A percentile compares a stretch with the other conserved stretches of the same genome.
These are phyloP conservation scores for Sporobolomyces phaffii DNA, from an alignment of 768 basidiomycete species.

Conservation along the genomic window DNA sequence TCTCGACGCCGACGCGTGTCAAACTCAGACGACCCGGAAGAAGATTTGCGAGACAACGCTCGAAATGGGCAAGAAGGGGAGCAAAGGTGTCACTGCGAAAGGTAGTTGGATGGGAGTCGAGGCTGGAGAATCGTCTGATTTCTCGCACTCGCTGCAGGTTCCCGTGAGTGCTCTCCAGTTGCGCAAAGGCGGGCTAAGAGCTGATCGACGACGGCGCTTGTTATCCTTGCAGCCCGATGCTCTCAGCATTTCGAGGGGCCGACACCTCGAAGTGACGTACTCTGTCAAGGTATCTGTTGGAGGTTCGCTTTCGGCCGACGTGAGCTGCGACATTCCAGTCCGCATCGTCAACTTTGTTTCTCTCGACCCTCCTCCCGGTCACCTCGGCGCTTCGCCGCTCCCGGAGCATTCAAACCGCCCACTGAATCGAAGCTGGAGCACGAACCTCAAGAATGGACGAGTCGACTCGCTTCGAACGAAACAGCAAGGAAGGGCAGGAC, in stretches of 20 bases:
- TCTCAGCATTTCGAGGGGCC: constrained; percentile 61
- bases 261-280: constrained; percentile 72
- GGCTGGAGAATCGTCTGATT: constrained; percentile 58
- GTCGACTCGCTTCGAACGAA: constrained; percentile 11
- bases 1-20: constrained; percentile 58
- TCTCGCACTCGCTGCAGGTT: constrained; percentile 63
- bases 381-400: constrained; percentile 28
- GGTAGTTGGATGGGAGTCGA: constrained; percentile 86
- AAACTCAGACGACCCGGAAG: constrained; percentile 59
- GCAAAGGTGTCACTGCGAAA: constrained; percentile 67
- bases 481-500: not conserved
- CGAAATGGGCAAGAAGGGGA: constrained; percentile 59
- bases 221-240: constrained; percentile 61
- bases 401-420: constrained; percentile 1
- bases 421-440: constrained; percentile 29
- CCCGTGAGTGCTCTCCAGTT: constrained; percentile 59
- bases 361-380: constrained; percentile 66
- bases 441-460: constrained; percentile 9
- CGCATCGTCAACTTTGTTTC: constrained; percentile 77
- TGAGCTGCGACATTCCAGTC: constrained; percentile 67
- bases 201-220: too few species aligned
- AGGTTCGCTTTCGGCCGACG: constrained; percentile 58
- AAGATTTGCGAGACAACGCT: constrained; percentile 62
- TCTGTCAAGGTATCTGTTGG: constrained; percentile 60
- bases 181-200: too few species aligned